phyloP scores from a whole-genome alignment of 331 rosid species.

The Cydonia oblonga region DNA sequence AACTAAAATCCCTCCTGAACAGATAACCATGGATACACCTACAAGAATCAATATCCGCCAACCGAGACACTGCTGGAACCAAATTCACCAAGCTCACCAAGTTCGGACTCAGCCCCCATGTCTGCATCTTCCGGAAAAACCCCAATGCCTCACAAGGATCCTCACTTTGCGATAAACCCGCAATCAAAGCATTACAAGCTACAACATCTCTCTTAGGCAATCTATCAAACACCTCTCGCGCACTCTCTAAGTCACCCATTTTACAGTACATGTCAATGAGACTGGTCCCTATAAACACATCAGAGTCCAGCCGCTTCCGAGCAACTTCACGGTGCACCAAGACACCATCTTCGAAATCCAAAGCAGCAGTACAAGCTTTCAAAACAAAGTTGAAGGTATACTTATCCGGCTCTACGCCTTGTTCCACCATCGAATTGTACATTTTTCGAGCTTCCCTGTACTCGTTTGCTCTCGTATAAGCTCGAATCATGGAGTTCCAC shows the following conservation, averaged over 20 bases:
- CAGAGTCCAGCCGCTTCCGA: constrained; percentile 29
- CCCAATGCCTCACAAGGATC: constrained; percentile 35
- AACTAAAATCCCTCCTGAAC: constrained; percentile 29
- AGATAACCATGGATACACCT: constrained; percentile 51
- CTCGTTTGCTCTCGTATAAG: constrained; percentile 25
- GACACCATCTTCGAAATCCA: constrained; percentile 44
- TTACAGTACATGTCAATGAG: constrained; percentile 50
- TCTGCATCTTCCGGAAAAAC: constrained; percentile 33
- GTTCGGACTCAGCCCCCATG: constrained; percentile 31
- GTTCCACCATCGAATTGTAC: constrained; percentile 33
- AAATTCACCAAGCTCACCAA: constrained; percentile 52
- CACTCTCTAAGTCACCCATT: constrained; percentile 41
- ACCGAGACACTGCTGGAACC: constrained; percentile 55
- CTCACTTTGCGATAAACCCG: constrained; percentile 48
- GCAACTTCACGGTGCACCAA: constrained; percentile 31
- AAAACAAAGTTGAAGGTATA: constrained; percentile 58
- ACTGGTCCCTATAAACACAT: constrained; percentile 59
- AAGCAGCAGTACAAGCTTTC: constrained; percentile 54
- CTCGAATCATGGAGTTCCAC: constrained; percentile 53
- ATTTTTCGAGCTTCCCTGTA: constrained; percentile 29
- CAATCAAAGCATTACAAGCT: constrained; percentile 59
- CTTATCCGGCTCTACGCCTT: constrained; percentile 53
- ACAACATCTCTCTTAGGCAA: constrained; percentile 40
- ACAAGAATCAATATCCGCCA: constrained; percentile 39
- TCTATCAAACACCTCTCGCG: constrained; percentile 42